A percentile compares a stretch with the other conserved stretches of the same genome.
These are phyloP conservation scores for Coprinopsis sp. DNA, from an alignment of 768 basidiomycete species.

Conservation along the genomic window DNA sequence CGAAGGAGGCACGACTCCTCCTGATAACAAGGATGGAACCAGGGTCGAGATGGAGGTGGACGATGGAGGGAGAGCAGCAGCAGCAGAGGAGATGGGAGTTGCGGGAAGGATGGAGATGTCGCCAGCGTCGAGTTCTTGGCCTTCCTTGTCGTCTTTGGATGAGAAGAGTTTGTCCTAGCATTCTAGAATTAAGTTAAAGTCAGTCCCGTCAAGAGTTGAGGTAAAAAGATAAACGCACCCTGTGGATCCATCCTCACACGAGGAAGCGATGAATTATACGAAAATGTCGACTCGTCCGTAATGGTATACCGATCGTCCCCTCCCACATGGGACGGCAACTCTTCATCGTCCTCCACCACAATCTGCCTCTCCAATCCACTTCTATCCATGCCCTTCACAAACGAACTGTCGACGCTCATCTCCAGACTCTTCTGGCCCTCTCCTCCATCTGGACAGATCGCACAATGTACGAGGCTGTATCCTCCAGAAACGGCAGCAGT, in stretches of 20 bases:
- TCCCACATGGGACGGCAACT: conserved; percentile 19
- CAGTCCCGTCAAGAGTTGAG: too few relatives aligned
- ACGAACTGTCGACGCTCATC: not conserved
- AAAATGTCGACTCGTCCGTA: not conserved
- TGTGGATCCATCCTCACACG: too few relatives aligned
- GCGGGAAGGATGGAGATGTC: too few relatives aligned
- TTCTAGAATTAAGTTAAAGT: too few relatives aligned
- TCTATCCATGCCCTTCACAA: conserved; percentile 4
- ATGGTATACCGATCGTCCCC: not conserved
- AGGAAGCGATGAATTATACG: too few relatives aligned
- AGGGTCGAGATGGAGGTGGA: too few relatives aligned
- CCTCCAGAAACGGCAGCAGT: not conserved
- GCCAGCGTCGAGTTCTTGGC: too few relatives aligned
- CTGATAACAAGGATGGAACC: not conserved
- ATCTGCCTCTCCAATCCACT: conserved; percentile 28
- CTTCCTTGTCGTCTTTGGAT: too few relatives aligned
- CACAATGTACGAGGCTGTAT: not conserved
- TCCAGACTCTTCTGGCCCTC: conserved; percentile 9
- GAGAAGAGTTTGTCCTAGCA: too few relatives aligned
- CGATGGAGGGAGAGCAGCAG: too few relatives aligned
- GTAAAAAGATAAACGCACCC: conserved; percentile 14
- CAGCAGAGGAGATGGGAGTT: too few relatives aligned
- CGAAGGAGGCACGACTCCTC: conserved; percentile 7
- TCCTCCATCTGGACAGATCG: too few relatives aligned
- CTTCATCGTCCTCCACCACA: conserved; percentile 45